phyloP scores from a whole-genome alignment of 768 basidiomycete genomes.

The Cystofilobasidium macerans region DNA sequence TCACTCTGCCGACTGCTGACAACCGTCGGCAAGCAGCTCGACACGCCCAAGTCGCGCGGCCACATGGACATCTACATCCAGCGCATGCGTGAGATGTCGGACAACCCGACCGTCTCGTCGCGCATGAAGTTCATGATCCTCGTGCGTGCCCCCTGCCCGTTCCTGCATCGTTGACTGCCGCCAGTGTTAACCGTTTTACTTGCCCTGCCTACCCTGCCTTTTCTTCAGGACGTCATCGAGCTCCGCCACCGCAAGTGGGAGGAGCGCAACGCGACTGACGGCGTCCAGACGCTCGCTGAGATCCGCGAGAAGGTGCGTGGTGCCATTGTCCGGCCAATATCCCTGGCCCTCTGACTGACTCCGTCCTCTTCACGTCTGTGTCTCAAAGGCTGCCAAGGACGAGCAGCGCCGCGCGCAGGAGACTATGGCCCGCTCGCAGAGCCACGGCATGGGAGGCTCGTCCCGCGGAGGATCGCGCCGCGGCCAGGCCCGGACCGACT shows the following conservation, averaged over 20 bases:
- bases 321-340: background rate
- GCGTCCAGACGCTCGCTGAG: slow-evolving; percentile 77
- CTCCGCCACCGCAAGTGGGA: slow-evolving; percentile 75
- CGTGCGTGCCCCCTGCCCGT: slow-evolving; percentile 44
- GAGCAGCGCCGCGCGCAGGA: slow-evolving; percentile 37
- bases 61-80: slow-evolving; percentile 81
- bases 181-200: background rate
- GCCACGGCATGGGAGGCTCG: slow-evolving; percentile 41
- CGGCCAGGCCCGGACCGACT: slow-evolving; percentile 52
- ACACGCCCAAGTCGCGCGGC: slow-evolving; percentile 64
- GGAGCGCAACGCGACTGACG: slow-evolving; percentile 56
- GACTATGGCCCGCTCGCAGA: slow-evolving; percentile 40
- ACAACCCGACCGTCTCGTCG: slow-evolving; percentile 61
- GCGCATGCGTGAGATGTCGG: slow-evolving; percentile 71
- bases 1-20: slow-evolving; percentile 82
- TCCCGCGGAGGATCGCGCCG: slow-evolving; percentile 83
- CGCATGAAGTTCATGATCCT: slow-evolving; percentile 93
- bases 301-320: slow-evolving; percentile 68
- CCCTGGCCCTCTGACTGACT: background rate
- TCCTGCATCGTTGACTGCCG: slow-evolving; percentile 1
- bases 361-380: background rate
- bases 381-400: slow-evolving; percentile 25
- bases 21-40: slow-evolving; percentile 75
- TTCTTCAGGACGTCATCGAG: slow-evolving; percentile 71
- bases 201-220: background rate